phyloP scores from a whole-genome alignment of 805 yeast genomes.

The Candida qinlingensis region DNA sequence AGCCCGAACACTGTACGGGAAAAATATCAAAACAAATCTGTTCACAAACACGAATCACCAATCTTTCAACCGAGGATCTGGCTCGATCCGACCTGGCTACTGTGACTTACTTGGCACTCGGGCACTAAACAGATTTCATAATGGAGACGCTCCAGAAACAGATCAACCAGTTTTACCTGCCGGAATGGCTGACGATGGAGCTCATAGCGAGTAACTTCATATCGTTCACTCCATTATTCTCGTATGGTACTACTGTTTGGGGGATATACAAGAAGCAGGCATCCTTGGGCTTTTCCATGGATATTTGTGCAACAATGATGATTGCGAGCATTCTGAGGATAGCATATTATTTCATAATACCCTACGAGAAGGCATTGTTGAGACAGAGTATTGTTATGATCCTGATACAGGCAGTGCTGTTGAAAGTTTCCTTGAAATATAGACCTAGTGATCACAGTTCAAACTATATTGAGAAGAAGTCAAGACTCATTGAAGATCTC shows the following conservation, averaged over 20 bases:
- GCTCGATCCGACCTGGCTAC: too few species aligned
- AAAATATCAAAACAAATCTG: too few species aligned
- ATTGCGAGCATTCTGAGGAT: constrained; percentile 70
- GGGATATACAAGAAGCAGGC: constrained; percentile 60
- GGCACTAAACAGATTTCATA: not conserved
- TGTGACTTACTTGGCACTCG: too few species aligned
- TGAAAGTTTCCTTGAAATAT: constrained; percentile 57
- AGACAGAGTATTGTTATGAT: constrained; percentile 84
- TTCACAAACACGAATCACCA: too few species aligned
- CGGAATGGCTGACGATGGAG: constrained; percentile 49
- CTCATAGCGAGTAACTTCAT: constrained; percentile 59
- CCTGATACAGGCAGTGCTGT: constrained; percentile 62
- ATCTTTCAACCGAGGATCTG: too few species aligned
- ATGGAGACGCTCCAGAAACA: constrained; percentile 23
- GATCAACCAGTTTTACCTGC: constrained; percentile 40
- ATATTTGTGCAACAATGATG: constrained; percentile 88
- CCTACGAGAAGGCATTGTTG: constrained; percentile 73
- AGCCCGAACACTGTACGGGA: too few species aligned
- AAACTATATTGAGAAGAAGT: constrained; percentile 26
- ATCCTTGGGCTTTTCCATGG: constrained; percentile 81
- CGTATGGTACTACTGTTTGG: constrained; percentile 79
- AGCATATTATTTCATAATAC: constrained; percentile 70
- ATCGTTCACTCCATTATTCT: constrained; percentile 77
- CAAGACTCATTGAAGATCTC: constrained; percentile 13
- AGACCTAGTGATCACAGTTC: constrained; percentile 41